Evolutionary conservation across 2,329 filamentous ascomycete species (phyloP), one percentile per base, ranked within the genome.

Genomic region (Colletotrichum ledebouriae): DNA sequence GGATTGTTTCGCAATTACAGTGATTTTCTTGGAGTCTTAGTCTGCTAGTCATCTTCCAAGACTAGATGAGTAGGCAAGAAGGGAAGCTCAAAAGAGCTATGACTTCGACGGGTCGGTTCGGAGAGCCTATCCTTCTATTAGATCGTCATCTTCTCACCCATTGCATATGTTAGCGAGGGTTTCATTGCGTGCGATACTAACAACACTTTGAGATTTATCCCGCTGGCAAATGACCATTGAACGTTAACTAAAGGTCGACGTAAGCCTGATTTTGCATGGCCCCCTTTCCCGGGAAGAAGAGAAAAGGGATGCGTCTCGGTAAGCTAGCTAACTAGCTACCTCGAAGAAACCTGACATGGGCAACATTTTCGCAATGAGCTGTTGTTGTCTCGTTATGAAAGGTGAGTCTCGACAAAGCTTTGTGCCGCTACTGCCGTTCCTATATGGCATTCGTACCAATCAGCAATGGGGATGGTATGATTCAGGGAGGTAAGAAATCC

Each of bases 291-390:
- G 25, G 4, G 25, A 25, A 25, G 25, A 25, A 25, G 25, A 25
- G 25, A 25, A 25, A 25, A 25, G 25, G 25, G 25, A 25, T 25
- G 25, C 25, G 25, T 25, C 4, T 25, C 4, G 4, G 3, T 5
- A 25, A 25, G 25, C 25, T 25, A 25, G 25, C 25, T 25, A 25
- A 4, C 25, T 25, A 25, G 25, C 25, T 25, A 25, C 25, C 4
- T 33, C 25, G 41, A 15, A 22, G 22, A 15, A 42, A 17, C 11
- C 11, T 25, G 25, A 5, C 25, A 5, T 25, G 25, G 44, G 46
- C 34, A 61, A 15, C 34, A 33, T 13, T 22, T 44, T n/a, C 37
- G 12, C 47, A 42, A 7, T 41, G 41, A 20, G 37, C 59, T 61
- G 34, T 10, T 42, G 20, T 25, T 25, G 25, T 37, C n/a, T 53